These are phyloP conservation scores for Mycena maculata DNA, from an alignment of 768 basidiomycete genomes.

Conservation along the genomic window DNA sequence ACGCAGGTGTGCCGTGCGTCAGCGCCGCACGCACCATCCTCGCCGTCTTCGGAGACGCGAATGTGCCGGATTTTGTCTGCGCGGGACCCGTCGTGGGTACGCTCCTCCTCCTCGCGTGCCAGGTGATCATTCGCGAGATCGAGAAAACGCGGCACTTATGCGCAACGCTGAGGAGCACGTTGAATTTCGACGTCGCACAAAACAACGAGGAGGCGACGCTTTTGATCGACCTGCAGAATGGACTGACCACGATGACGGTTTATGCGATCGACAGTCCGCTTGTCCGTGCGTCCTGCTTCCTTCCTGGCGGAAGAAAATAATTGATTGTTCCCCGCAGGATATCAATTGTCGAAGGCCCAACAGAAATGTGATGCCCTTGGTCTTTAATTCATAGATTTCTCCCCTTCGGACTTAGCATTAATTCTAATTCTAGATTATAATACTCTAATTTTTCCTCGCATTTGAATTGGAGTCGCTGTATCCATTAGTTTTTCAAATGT, in stretches of 20 bases:
- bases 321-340: slow-evolving; percentile 16
- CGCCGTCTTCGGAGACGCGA: slow-evolving; percentile 25
- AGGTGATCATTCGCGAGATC: slow-evolving; percentile 25
- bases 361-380: slow-evolving; percentile 29
- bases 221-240: slow-evolving; percentile 30
- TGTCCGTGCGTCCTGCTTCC: slow-evolving; percentile 28
- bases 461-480: too few species aligned
- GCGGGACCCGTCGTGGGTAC: slow-evolving; percentile 33
- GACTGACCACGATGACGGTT: slow-evolving; percentile 32
- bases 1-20: slow-evolving; percentile 11
- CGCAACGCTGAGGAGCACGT: slow-evolving; percentile 20
- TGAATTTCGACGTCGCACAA: slow-evolving; percentile 20
- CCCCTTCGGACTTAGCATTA: too few species aligned
- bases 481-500: too few species aligned
- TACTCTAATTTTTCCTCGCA: too few species aligned
- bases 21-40: slow-evolving; percentile 34
- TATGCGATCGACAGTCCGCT: slow-evolving; percentile 29
- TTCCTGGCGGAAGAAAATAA: background rate
- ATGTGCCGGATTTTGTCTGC: slow-evolving; percentile 21
- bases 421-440: too few species aligned
- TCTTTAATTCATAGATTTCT: too few species aligned
- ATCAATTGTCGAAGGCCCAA: slow-evolving; percentile 31
- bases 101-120: slow-evolving; percentile 34
- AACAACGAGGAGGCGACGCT: slow-evolving; percentile 24
- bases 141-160: slow-evolving; percentile 28